Percentiles rank a stretch among this genome's conserved stretches.
phyloP scores from a whole-genome alignment of 148 eudicot species.

The Persicaria tinctoria region DNA sequence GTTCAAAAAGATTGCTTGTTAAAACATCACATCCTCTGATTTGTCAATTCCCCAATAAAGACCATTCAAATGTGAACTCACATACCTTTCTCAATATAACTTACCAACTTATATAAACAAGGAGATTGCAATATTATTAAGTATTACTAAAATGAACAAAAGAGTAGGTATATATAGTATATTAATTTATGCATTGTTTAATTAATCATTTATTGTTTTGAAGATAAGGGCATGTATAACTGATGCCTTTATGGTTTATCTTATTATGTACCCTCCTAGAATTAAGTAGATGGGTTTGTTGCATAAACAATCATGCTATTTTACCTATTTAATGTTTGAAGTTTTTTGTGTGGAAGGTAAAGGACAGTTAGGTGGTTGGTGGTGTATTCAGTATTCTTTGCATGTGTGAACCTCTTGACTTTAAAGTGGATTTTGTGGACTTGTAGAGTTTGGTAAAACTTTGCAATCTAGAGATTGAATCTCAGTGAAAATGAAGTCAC shows the following conservation, averaged over 20 bases:
- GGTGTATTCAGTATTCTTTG: neutral
- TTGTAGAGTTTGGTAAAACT: too few relatives aligned
- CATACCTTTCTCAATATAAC: neutral
- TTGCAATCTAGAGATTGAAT: too few relatives aligned
- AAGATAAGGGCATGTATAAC: too few relatives aligned
- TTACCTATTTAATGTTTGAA: neutral
- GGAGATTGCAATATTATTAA: too few relatives aligned
- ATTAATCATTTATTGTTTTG: too few relatives aligned
- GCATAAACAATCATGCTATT: neutral
- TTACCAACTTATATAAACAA: neutral
- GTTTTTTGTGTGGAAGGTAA: neutral
- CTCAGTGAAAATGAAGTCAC: too few relatives aligned
- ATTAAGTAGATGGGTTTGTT: neutral
- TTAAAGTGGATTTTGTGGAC: too few relatives aligned
- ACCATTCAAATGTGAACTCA: neutral
- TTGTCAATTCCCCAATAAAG: neutral
- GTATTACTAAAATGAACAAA: neutral
- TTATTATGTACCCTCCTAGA: too few relatives aligned
- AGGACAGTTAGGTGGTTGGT: neutral
- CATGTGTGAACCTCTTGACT: neutral
- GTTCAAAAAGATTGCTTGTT: neutral
- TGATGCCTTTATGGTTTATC: too few relatives aligned
- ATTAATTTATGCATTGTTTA: too few relatives aligned
- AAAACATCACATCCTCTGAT: neutral
- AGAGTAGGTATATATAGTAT: neutral